These are phyloP conservation scores for Moniliophthora roreri DNA, from an alignment of 1,284 basidiomycete species.

Conservation along the genomic window DNA sequence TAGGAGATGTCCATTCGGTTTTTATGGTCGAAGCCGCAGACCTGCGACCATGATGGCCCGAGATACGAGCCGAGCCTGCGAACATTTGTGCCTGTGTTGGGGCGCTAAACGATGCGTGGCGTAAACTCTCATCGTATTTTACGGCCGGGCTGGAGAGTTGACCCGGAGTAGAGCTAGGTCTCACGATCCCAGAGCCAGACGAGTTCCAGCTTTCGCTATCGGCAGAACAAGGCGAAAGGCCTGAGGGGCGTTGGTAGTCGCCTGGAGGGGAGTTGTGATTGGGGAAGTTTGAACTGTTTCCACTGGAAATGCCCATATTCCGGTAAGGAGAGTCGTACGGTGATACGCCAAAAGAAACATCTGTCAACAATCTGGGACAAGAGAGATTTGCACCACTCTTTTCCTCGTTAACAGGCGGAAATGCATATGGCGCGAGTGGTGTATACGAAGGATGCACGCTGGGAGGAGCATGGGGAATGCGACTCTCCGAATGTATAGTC, in stretches of 20 bases:
- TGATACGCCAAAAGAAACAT: conserved; percentile 43
- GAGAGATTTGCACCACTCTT: conserved; percentile 24
- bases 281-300: conserved; percentile 42
- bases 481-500: conserved; percentile 50
- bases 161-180: conserved; percentile 58
- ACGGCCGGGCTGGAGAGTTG: conserved; percentile 48
- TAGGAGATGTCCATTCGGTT: conserved; percentile 48
- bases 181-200: conserved; percentile 47
- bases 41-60: conserved; percentile 65
- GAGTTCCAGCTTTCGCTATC: conserved; percentile 48
- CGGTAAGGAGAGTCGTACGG: conserved; percentile 45
- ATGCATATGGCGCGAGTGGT: conserved; percentile 59
- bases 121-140: conserved; percentile 66
- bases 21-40: conserved; percentile 47
- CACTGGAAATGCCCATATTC: conserved; percentile 16
- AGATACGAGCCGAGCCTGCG: conserved; percentile 64
- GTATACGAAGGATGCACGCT: conserved; percentile 44
- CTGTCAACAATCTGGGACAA: conserved; percentile 51
- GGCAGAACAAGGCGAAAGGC: conserved; percentile 36
- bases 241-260: conserved; percentile 41
- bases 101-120: conserved; percentile 61
- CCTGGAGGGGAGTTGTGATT: conserved; percentile 44
- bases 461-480: conserved; percentile 49
- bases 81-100: conserved; percentile 59
- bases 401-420: conserved; percentile 45